Evolutionary conservation across 495 filamentous ascomycete species (phyloP).

Genomic region (Penicillium cosmopolitanum): DNA sequence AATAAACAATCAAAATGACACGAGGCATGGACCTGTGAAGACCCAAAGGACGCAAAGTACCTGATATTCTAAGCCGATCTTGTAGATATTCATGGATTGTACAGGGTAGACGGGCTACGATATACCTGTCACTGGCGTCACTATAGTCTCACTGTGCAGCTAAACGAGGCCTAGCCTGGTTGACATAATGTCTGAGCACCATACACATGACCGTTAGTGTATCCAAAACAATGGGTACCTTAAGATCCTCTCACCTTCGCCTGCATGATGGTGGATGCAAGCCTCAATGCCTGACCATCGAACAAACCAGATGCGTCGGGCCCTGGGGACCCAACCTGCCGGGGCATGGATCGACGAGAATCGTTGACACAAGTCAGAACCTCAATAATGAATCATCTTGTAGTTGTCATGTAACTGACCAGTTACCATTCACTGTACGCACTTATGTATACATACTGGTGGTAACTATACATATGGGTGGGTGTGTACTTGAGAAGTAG

Average conservation of each 20-base stretch:
- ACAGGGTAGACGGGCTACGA: not conserved
- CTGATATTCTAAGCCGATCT: not conserved
- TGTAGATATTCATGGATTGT: not conserved
- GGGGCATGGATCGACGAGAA: not conserved
- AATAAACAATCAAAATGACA: constrained; percentile 10
- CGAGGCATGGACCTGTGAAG: not conserved
- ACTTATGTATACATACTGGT: too few species aligned
- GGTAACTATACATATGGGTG: too few species aligned
- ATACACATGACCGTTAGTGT: not conserved
- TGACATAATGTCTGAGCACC: not conserved
- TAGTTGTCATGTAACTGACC: too few species aligned
- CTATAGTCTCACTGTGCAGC: not conserved
- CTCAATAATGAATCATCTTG: too few species aligned
- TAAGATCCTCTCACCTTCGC: not conserved
- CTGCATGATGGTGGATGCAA: constrained; percentile 23
- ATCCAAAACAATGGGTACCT: not conserved
- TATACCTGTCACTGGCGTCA: not conserved
- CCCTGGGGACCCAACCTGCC: constrained; percentile 13
- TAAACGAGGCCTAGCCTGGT: not conserved
- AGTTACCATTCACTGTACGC: too few species aligned
- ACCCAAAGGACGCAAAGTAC: not conserved
- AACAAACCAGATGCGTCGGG: constrained; percentile 14
- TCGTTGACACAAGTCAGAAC: not conserved
- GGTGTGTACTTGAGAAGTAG: too few species aligned
- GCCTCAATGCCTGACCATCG: constrained; percentile 26